Evolutionary conservation across 805 yeast species (phyloP), one percentile per base, ranked within the genome.

Genomic region (Saccharomycopsis lassenensis): DNA sequence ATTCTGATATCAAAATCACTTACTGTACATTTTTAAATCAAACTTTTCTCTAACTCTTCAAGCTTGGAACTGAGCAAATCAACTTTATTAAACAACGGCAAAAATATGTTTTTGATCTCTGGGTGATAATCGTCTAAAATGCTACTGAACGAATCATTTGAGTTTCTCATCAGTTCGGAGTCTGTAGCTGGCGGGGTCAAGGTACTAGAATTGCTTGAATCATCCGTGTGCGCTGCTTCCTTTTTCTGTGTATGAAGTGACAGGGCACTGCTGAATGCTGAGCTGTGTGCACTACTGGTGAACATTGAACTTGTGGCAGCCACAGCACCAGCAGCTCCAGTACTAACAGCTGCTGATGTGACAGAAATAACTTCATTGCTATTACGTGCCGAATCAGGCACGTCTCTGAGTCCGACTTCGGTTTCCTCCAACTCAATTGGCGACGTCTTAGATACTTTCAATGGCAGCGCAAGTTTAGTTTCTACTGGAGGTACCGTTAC

Each of bases 61-160:
- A 42, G 21, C 25, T 32, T 31, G n/a, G 33, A 31, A 15, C 35
- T 30, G n/a, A 42, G 26, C 7, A 31, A 21, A 23, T 42, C 46
- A 3, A 36, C 46, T 15, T 34, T 40, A 17, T 26, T 32, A 29
- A 42, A 42, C 24, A 42, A 19, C n/a, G 40, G 40, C 7, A 14
- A 25, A 29, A 35, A 42, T 19, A 42, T 27, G 19, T 42, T 36
- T n/a, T 25, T 33, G 8, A 42, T 37, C 7, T 42, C 40, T 2
- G 46, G 43, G 26, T 42, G 46, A 25, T 42, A 42, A 22, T 33
- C 38, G 7, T 36, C 40, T 17, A 39, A 33, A 12, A 41, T 21
- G 16, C 38, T 35, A 21, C 39, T 33, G 33, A 41, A 38, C n/a
- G 39, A 32, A 24, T 31, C 25, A 24, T 39, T 39, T 5, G 19